phyloP scores from a whole-genome alignment of 306 rosid species.

The Fagus sylvatica region DNA sequence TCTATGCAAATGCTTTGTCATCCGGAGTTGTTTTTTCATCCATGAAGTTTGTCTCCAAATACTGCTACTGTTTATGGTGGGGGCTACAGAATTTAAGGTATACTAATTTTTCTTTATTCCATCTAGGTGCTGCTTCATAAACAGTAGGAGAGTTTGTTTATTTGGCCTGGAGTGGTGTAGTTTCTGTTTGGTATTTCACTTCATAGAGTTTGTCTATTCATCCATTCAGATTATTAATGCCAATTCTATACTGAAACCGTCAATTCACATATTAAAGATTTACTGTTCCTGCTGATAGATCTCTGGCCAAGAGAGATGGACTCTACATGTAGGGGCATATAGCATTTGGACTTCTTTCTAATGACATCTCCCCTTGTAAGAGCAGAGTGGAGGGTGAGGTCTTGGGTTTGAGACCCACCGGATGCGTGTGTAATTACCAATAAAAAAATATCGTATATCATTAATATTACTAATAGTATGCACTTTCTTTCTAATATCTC shows the following conservation, averaged over 20 bases:
- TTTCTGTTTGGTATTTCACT: slow-evolving; percentile 9
- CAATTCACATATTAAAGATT: background rate
- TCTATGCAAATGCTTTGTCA: slow-evolving; percentile 63
- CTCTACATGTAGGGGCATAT: background rate
- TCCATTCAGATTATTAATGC: background rate
- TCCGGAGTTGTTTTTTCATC: slow-evolving; percentile 64
- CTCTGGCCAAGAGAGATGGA: background rate
- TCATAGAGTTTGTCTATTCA: background rate
- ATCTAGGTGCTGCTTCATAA: background rate
- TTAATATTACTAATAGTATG: too few relatives aligned
- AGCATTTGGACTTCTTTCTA: background rate
- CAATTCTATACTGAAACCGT: background rate
- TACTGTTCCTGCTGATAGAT: background rate
- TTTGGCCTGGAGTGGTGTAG: slow-evolving; percentile 1
- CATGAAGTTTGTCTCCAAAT: slow-evolving; percentile 64
- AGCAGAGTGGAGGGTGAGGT: too few relatives aligned
- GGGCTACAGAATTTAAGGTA: slow-evolving; percentile 97
- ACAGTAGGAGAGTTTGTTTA: slow-evolving; percentile 6
- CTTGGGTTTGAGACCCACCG: too few relatives aligned
- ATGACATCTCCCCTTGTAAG: too few relatives aligned
- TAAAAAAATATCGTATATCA: too few relatives aligned
- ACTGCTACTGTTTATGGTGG: slow-evolving; percentile 99
- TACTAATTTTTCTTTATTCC: slow-evolving; percentile 10
- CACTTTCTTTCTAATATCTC: too few relatives aligned
- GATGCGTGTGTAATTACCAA: too few relatives aligned